Base-by-base conservation (phyloP, 169 alveolate species). In the Plasmodium gaboni region DNA sequence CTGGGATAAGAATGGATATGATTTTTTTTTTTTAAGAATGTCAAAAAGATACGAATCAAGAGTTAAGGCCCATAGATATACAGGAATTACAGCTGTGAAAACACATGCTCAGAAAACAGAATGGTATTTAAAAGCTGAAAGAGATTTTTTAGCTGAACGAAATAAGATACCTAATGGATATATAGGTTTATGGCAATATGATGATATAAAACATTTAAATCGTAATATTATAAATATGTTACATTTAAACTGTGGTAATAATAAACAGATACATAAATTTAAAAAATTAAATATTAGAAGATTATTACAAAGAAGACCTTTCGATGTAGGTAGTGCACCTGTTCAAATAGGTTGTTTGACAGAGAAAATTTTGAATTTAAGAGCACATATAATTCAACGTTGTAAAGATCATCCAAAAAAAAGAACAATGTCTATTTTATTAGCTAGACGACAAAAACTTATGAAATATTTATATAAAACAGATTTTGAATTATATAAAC, bases 91-190 rank as follows among this genome's bases (percentile, higher is more conserved):
- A 19, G 95, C 96, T 38, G 91, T 92, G 67, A 94, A 95, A 91
- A 89, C 92, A 42, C 94, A 94, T 60, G 97, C 96, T 28, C 97
- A 94, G n/a, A 95, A 95, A 88, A 93, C 97, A 0, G 96, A 95
- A 51, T 95, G 97, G 97, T 95, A 95, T 68, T 92, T 94, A 72
- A 92, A 91, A 63, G 97, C 97, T 0, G 97, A 95, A 86, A 91
- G 95, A 44, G 97, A 92, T 42, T 95, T 95, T 65, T 92, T 95
- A 44, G 94, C 94, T n/a, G 97, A 95, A 72, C 59, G 97, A 38
- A 95, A 92, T 44, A 87, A 91, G 72, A 94, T 93, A 67, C 96
- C 96, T 48, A 88, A 91, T 64, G 96, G 96, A 9, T 92, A 87
- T 38, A 93, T 94, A 17, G 96, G 96, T 12, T 50, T 94, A 24